phyloP scores from a whole-genome alignment of 345 rosid genomes.

The Raphanus raphanistrum region DNA sequence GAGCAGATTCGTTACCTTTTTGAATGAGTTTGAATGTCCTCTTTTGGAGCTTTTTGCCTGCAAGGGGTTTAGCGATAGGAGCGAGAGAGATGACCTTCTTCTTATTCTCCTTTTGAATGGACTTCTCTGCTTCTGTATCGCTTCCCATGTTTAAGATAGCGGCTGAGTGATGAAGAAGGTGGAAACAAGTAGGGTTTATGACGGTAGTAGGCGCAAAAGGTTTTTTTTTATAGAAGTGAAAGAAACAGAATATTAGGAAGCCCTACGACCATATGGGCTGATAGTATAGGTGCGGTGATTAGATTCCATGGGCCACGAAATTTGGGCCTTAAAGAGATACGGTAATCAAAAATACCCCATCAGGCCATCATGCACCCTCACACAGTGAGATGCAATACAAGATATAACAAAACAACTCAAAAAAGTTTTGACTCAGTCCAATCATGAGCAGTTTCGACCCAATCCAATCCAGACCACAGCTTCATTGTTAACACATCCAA shows the following conservation, averaged over 20 bases:
- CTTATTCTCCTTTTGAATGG: no score
- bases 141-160: neutral
- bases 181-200: slow-evolving; percentile 33
- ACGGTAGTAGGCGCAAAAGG: neutral
- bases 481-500: slow-evolving; percentile 36
- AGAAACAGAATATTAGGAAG: neutral
- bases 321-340: neutral
- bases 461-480: slow-evolving; percentile 73
- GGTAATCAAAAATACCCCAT: no score
- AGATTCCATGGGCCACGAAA: neutral
- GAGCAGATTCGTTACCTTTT: slow-evolving; percentile 49
- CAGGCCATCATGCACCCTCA: no score
- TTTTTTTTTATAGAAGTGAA: slow-evolving; percentile 19
- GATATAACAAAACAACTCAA: neutral
- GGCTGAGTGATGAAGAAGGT: neutral
- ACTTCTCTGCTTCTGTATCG: no score
- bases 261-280: slow-evolving; percentile 20
- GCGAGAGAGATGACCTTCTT: slow-evolving; percentile 37
- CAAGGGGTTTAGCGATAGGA: slow-evolving; percentile 90
- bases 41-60: slow-evolving; percentile 89
- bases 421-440: slow-evolving; percentile 14
- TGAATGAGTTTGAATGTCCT: slow-evolving; percentile 88
- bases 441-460: neutral
- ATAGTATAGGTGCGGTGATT: neutral
- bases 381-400: no score